Evolutionary conservation across 2,329 filamentous ascomycete genomes (phyloP).

Genomic region (Talaromyces sp.): DNA sequence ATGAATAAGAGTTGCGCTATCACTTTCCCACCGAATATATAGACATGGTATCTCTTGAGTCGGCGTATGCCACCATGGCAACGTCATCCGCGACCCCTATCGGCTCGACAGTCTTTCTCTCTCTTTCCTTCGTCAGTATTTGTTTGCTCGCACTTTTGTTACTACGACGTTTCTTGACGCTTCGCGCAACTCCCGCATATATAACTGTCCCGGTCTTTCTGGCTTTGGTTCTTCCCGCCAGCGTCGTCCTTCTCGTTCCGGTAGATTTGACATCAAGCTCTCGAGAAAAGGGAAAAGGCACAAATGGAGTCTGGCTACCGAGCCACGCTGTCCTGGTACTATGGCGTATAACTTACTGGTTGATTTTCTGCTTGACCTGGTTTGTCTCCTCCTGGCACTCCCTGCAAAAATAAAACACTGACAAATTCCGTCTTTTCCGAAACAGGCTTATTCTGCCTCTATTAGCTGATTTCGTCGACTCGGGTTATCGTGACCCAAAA

Average conservation of each 20-base stretch:
- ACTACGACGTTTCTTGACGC: slow-evolving; percentile 81
- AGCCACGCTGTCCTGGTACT: slow-evolving; percentile 73
- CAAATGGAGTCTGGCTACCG: slow-evolving; percentile 83
- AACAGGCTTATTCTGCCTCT: slow-evolving; percentile 84
- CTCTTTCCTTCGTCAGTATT: slow-evolving; percentile 68
- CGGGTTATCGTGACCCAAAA: slow-evolving; percentile 83
- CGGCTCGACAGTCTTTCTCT: slow-evolving; percentile 75
- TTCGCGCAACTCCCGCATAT: slow-evolving; percentile 86
- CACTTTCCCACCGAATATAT: not conserved
- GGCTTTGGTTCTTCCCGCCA: slow-evolving; percentile 86
- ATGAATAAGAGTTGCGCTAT: not conserved
- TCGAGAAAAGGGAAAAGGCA: slow-evolving; percentile 62
- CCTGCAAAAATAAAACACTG: not conserved
- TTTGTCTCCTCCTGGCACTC: slow-evolving; percentile 39
- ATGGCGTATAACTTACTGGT: slow-evolving; percentile 96
- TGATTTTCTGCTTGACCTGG: slow-evolving; percentile 95
- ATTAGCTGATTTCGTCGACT: slow-evolving; percentile 90
- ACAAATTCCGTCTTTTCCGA: not conserved
- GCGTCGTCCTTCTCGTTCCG: slow-evolving; percentile 85
- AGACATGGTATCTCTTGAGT: slow-evolving; percentile 14
- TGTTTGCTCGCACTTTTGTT: slow-evolving; percentile 76
- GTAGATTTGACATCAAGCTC: slow-evolving; percentile 91
- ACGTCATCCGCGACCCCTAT: slow-evolving; percentile 50
- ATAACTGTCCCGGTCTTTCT: slow-evolving; percentile 91
- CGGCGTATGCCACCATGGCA: slow-evolving; percentile 16